Percentiles rank a stretch among this genome's conserved stretches.
Evolutionary conservation across 2,329 filamentous ascomycete genomes (phyloP).

Genomic region (Aspergillus pseudoterreus): DNA sequence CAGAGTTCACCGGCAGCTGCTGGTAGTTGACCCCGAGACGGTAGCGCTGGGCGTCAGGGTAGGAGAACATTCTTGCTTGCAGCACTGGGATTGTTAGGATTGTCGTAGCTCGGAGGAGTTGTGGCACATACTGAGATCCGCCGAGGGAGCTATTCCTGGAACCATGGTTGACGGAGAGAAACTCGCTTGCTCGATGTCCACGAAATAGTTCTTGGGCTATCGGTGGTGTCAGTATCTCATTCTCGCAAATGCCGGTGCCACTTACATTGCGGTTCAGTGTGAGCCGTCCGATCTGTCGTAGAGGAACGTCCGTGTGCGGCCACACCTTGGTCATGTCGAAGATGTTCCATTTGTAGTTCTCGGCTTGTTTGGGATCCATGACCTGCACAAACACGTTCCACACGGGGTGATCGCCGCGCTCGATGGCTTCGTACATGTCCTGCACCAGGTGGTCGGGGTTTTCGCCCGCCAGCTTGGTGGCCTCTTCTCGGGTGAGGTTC

Average conservation of each 20-base stretch:
- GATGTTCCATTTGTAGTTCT: slow-evolving; percentile 78
- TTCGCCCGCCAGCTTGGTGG: slow-evolving; percentile 66
- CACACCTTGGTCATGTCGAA: slow-evolving; percentile 80
- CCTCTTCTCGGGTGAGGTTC: slow-evolving; percentile 61
- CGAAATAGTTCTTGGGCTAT: slow-evolving; percentile 57
- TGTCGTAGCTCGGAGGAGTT: background rate
- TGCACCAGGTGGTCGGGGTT: slow-evolving; percentile 77
- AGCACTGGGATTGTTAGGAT: slow-evolving; percentile 40
- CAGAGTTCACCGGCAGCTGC: slow-evolving; percentile 39
- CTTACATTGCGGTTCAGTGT: slow-evolving; percentile 69
- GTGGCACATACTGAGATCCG: slow-evolving; percentile 50
- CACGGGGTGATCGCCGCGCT: slow-evolving; percentile 63
- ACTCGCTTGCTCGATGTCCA: slow-evolving; percentile 64
- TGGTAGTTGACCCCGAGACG: slow-evolving; percentile 42
- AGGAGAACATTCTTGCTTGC: slow-evolving; percentile 59
- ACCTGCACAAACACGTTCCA: slow-evolving; percentile 78
- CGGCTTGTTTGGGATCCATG: slow-evolving; percentile 64
- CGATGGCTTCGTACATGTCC: slow-evolving; percentile 69
- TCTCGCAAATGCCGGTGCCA: background rate
- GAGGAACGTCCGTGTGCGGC: slow-evolving; percentile 69
- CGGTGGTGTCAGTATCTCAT: background rate
- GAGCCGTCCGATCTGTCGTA: slow-evolving; percentile 72
- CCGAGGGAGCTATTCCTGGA: slow-evolving; percentile 59
- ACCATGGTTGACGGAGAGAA: slow-evolving; percentile 64
- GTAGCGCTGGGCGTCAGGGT: slow-evolving; percentile 52